Percentiles rank a stretch among this genome's conserved stretches.
Conservation (phyloP, 495 filamentous ascomycete species). For the Niebla homalea region DNA sequence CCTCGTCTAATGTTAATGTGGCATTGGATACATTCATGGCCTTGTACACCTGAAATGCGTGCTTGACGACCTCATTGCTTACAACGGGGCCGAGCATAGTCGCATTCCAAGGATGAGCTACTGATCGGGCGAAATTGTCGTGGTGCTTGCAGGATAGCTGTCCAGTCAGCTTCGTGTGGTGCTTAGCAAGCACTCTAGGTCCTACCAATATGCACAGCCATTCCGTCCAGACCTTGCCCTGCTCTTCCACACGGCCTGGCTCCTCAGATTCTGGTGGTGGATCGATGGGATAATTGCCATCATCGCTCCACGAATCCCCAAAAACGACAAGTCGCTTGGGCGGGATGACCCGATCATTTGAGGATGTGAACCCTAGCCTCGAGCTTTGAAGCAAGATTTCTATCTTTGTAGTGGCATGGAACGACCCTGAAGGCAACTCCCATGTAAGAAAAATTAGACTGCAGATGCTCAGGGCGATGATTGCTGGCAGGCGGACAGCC, state of each 20-base stretch:
- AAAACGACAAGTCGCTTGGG: conserved; percentile 30
- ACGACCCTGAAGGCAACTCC: neutral
- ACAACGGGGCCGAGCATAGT: conserved; percentile 25
- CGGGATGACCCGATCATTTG: conserved; percentile 5
- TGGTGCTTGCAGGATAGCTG: conserved; percentile 32
- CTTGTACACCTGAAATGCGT: conserved; percentile 14
- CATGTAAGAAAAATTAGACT: conserved; percentile 5
- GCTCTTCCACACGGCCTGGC: conserved; percentile 16
- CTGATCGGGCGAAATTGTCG: conserved; percentile 32
- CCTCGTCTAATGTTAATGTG: too few relatives aligned
- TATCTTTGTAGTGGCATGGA: neutral
- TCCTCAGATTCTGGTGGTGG: conserved; percentile 3
- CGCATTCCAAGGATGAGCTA: conserved; percentile 18
- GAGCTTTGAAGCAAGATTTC: neutral
- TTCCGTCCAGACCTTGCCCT: conserved; percentile 33
- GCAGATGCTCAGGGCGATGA: conserved; percentile 1
- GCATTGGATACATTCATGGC: too few relatives aligned
- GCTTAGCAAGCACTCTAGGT: neutral
- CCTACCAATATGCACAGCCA: conserved; percentile 32
- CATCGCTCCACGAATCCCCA: conserved; percentile 38
- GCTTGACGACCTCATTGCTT: conserved; percentile 15
- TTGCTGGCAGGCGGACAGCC: neutral
- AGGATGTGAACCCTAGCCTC: neutral
- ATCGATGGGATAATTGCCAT: conserved; percentile 20
- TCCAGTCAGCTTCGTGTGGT: neutral